phyloP scores from a whole-genome alignment of 768 basidiomycete genomes.

The Piloderma croceum region DNA sequence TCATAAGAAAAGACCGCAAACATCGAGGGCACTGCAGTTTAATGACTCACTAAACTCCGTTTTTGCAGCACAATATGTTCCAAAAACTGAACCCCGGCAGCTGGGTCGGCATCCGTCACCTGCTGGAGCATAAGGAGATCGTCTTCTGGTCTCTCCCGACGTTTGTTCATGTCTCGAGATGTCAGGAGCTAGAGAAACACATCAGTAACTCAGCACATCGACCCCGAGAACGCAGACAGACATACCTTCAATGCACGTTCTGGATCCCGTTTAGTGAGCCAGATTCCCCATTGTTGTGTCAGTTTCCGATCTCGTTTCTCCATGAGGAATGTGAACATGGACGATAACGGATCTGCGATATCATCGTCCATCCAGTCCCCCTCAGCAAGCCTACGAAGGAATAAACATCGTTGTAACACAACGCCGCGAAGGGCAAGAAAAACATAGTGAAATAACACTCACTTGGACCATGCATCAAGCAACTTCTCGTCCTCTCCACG shows the following conservation, averaged over 20 bases:
- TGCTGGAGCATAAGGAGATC: slow-evolving; percentile 53
- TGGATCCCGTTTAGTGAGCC: slow-evolving; percentile 67
- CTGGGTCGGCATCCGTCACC: slow-evolving; percentile 49
- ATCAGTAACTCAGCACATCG: slow-evolving; percentile 3
- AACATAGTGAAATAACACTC: slow-evolving; percentile 21
- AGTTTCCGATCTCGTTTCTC: slow-evolving; percentile 55
- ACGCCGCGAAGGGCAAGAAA: slow-evolving; percentile 3
- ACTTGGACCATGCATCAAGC: slow-evolving; percentile 66
- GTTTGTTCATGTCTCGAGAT: slow-evolving; percentile 47
- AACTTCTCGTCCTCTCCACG: slow-evolving; percentile 55
- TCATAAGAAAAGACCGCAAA: neutral
- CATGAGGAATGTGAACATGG: slow-evolving; percentile 52
- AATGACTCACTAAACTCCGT: slow-evolving; percentile 53
- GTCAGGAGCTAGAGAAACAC: slow-evolving; percentile 51
- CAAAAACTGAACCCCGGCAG: slow-evolving; percentile 64
- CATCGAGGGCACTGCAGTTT: neutral
- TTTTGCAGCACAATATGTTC: slow-evolving; percentile 76
- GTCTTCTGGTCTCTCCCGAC: slow-evolving; percentile 54
- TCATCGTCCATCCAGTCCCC: slow-evolving; percentile 59
- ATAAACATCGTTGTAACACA: neutral
- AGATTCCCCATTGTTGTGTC: slow-evolving; percentile 72
- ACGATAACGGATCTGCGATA: slow-evolving; percentile 55
- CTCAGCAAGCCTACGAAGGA: slow-evolving; percentile 50
- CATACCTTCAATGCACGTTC: slow-evolving; percentile 67
- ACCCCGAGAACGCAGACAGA: slow-evolving; percentile 2